phyloP scores from a whole-genome alignment of 495 filamentous ascomycete species.

The Penicillium bovifimosum region DNA sequence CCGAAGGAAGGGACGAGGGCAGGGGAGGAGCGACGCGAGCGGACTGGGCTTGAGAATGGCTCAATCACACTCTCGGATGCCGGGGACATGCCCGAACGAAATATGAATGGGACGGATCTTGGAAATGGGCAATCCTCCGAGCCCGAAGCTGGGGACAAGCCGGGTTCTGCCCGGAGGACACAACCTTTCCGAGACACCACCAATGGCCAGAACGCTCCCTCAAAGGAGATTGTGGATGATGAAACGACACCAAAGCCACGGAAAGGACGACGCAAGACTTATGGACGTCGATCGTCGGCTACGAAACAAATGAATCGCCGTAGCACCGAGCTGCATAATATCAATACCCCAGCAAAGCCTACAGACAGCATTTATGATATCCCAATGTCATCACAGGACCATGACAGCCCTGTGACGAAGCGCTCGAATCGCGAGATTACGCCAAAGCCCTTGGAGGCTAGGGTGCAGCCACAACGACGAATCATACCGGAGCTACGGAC shows the following conservation, averaged over 20 bases:
- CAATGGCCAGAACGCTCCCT: background rate
- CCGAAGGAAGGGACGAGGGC: background rate
- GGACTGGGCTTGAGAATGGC: background rate
- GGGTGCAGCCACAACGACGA: background rate
- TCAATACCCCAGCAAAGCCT: background rate
- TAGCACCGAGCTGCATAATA: background rate
- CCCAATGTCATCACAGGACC: slow-evolving; percentile 11
- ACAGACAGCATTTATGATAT: slow-evolving; percentile 21
- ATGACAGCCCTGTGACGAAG: slow-evolving; percentile 3
- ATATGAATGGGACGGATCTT: background rate
- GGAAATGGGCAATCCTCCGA: background rate
- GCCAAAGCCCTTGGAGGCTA: slow-evolving; percentile 3
- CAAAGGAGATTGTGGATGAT: background rate
- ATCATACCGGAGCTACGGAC: background rate
- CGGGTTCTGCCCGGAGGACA: background rate
- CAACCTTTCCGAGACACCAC: background rate
- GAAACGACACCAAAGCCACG: slow-evolving; percentile 6
- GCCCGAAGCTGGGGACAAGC: background rate
- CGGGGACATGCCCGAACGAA: background rate
- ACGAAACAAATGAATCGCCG: slow-evolving; percentile 3
- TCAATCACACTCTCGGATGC: slow-evolving; percentile 5
- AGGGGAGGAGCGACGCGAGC: background rate
- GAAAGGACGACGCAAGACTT: slow-evolving; percentile 3
- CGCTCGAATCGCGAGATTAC: slow-evolving; percentile 7
- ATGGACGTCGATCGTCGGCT: slow-evolving; percentile 11